Conservation (phyloP, 306 rosid genomes). For the Pterocarpus santalinus region DNA sequence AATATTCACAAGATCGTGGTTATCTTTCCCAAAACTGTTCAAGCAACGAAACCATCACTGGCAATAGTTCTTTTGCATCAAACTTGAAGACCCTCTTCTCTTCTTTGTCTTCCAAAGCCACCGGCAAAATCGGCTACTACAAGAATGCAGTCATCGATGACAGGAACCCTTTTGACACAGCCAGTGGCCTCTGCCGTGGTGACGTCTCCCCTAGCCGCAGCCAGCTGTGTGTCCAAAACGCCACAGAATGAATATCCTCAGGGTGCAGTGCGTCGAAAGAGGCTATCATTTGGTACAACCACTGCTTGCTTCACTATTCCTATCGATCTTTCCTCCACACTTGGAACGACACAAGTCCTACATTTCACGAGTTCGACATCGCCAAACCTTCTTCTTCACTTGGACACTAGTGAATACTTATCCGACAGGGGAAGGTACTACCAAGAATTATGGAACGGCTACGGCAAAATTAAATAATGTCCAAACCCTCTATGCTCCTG, state of each 20-base stretch:
- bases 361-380: background rate
- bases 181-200: slow-evolving; percentile 42
- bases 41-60: background rate
- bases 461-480: background rate
- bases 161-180: background rate
- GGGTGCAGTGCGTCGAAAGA: background rate
- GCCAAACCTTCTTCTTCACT: background rate
- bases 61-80: background rate
- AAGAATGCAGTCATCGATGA: background rate
- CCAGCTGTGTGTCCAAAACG: slow-evolving; percentile 16
- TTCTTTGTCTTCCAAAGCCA: slow-evolving; percentile 35
- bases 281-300: slow-evolving; percentile 33
- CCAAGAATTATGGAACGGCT: slow-evolving; percentile 27
- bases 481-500: slow-evolving; percentile 28
- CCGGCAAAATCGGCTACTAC: slow-evolving; percentile 17
- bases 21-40: slow-evolving; percentile 33
- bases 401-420: background rate
- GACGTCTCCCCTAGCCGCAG: slow-evolving; percentile 2
- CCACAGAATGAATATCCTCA: background rate
- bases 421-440: background rate
- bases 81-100: slow-evolving; percentile 24
- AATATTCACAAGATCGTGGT: background rate
- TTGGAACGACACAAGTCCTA: background rate
- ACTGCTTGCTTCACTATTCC: slow-evolving; percentile 38
- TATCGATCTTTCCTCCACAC: background rate